phyloP scores from a whole-genome alignment of 2,329 filamentous ascomycete genomes.

The Daldinia sp. region DNA sequence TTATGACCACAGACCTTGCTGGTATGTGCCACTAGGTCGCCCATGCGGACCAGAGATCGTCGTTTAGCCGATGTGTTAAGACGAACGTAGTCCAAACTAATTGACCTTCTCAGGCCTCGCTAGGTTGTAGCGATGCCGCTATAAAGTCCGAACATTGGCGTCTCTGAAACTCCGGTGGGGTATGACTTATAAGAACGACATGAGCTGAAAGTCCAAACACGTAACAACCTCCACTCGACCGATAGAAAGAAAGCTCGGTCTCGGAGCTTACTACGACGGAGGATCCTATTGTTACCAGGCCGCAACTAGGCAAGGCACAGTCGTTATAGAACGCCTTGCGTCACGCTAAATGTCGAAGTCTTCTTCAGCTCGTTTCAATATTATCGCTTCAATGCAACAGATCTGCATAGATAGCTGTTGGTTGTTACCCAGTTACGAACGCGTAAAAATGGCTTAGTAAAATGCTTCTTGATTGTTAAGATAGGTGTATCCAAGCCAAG shows the following conservation, averaged over 20 bases:
- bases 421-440: background rate
- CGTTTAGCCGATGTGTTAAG: background rate
- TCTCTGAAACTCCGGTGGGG: background rate
- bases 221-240: background rate
- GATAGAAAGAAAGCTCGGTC: background rate
- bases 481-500: background rate
- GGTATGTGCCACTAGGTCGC: background rate
- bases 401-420: background rate
- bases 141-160: background rate
- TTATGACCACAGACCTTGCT: background rate
- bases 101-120: background rate
- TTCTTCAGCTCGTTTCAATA: background rate
- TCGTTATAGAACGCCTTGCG: background rate
- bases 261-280: background rate
- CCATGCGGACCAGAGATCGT: background rate
- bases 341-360: background rate
- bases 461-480: background rate
- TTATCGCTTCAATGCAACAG: background rate
- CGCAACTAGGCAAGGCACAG: background rate
- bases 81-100: background rate
- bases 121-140: background rate
- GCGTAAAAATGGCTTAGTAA: background rate
- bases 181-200: background rate
- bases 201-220: conserved; percentile 1
- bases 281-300: background rate